phyloP scores from a whole-genome alignment of 768 basidiomycete species.

The Podaxis sp. region DNA sequence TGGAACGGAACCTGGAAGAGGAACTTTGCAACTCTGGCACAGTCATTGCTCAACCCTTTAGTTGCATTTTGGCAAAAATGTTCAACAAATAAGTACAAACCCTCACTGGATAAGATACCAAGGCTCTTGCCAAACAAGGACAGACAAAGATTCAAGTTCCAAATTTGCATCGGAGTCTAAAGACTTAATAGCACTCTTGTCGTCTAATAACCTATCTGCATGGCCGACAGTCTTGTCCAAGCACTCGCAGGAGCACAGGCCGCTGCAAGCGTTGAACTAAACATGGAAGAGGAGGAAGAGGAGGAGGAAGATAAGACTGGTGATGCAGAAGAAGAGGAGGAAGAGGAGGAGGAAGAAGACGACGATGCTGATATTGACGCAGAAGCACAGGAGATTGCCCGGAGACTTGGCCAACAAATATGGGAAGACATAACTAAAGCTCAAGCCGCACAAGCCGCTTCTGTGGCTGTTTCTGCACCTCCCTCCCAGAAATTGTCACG shows the following conservation, averaged over 20 bases:
- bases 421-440: slow-evolving; percentile 74
- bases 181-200: background rate
- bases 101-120: slow-evolving; percentile 24
- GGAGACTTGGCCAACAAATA: slow-evolving; percentile 69
- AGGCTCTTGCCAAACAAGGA: slow-evolving; percentile 5
- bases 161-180: background rate
- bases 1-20: slow-evolving; percentile 1
- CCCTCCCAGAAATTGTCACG: slow-evolving; percentile 21
- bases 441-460: slow-evolving; percentile 35
- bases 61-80: slow-evolving; percentile 1
- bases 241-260: slow-evolving; percentile 8
- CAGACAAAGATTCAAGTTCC: background rate
- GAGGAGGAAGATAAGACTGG: slow-evolving; percentile 23
- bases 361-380: slow-evolving; percentile 60
- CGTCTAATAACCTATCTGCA: background rate
- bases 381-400: slow-evolving; percentile 71
- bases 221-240: slow-evolving; percentile 9
- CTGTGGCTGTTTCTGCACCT: slow-evolving; percentile 10
- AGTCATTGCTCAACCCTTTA: background rate
- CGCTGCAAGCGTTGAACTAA: background rate
- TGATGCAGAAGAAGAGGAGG: slow-evolving; percentile 30
- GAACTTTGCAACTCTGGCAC: background rate
- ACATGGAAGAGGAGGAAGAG: slow-evolving; percentile 22
- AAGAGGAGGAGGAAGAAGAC: slow-evolving; percentile 37
- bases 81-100: slow-evolving; percentile 8